These are phyloP conservation scores for Helicostylum pulchrum DNA, from an alignment of 192 early-diverging fungal species.

Conservation along the genomic window DNA sequence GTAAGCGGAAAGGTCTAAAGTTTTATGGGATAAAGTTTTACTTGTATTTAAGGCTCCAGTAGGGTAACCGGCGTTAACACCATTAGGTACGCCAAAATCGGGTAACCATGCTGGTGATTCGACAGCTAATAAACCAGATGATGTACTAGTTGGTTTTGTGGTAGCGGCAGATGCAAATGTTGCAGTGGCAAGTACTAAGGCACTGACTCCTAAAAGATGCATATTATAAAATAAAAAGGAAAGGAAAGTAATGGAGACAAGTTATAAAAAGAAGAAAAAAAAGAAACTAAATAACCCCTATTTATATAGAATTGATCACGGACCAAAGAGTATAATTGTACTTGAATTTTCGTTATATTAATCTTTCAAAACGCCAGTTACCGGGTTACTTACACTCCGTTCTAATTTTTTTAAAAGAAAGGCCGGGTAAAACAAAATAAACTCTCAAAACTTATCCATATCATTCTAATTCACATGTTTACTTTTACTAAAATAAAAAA, in stretches of 20 bases:
- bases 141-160: neutral
- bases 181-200: constrained; percentile 9
- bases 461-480: too few relatives aligned
- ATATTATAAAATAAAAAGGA: constrained; percentile 1
- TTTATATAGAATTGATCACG: too few relatives aligned
- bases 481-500: too few relatives aligned
- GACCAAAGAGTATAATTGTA: too few relatives aligned
- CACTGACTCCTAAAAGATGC: constrained; percentile 10
- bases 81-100: constrained; percentile 14
- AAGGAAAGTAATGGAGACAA: neutral
- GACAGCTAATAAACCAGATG: constrained; percentile 18
- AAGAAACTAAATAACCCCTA: neutral
- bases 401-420: too few relatives aligned
- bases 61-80: constrained; percentile 14
- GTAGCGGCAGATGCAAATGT: constrained; percentile 13
- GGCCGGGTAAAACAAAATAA: too few relatives aligned
- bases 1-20: constrained; percentile 25
- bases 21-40: constrained; percentile 5
- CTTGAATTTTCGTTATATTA: too few relatives aligned
- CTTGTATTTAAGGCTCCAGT: constrained; percentile 18
- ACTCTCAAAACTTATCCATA: too few relatives aligned
- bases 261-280: neutral
- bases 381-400: too few relatives aligned
- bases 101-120: constrained; percentile 29
- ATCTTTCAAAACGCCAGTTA: too few relatives aligned